A percentile compares a stretch with the other conserved stretches of the same genome.
Evolutionary conservation across 257 asterid genomes (phyloP).

Genomic region (Scutellaria minor): DNA sequence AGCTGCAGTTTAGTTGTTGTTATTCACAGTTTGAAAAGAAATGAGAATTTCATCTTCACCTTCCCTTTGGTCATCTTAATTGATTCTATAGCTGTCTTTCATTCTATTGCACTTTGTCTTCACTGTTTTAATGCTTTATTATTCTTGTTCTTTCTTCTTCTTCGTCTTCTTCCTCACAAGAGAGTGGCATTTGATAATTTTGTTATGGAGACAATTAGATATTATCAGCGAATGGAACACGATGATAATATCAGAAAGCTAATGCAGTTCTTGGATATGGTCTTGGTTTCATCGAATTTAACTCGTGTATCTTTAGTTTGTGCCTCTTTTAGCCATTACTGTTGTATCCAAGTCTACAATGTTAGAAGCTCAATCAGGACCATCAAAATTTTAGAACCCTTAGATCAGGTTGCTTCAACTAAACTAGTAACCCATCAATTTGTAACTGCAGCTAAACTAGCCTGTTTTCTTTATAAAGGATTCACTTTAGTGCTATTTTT

Average conservation of each 20-base stretch:
- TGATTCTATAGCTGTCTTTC: neutral
- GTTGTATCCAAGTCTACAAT: neutral
- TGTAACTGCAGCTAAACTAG: neutral
- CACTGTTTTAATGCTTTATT: neutral
- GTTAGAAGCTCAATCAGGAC: neutral
- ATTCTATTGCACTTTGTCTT: neutral
- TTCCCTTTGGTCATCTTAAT: too few relatives aligned
- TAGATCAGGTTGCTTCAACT: neutral
- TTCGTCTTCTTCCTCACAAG: neutral
- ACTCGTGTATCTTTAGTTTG: neutral
- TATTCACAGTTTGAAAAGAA: too few relatives aligned
- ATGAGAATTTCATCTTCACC: too few relatives aligned
- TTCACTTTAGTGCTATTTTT: neutral
- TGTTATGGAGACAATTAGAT: constrained; percentile 8
- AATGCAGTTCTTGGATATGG: neutral
- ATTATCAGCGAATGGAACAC: neutral
- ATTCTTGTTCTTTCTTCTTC: neutral
- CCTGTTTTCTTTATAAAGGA: neutral
- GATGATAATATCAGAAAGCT: neutral
- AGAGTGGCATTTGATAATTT: neutral
- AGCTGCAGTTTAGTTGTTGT: too few relatives aligned
- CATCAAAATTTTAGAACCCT: constrained; percentile 6
- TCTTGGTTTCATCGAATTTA: constrained; percentile 19
- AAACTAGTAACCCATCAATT: neutral
- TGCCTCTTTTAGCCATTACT: neutral